A percentile compares a stretch with the other conserved stretches of the same genome.
Evolutionary conservation across 306 rosid species (phyloP).

Genomic region (Biancaea sappan): DNA sequence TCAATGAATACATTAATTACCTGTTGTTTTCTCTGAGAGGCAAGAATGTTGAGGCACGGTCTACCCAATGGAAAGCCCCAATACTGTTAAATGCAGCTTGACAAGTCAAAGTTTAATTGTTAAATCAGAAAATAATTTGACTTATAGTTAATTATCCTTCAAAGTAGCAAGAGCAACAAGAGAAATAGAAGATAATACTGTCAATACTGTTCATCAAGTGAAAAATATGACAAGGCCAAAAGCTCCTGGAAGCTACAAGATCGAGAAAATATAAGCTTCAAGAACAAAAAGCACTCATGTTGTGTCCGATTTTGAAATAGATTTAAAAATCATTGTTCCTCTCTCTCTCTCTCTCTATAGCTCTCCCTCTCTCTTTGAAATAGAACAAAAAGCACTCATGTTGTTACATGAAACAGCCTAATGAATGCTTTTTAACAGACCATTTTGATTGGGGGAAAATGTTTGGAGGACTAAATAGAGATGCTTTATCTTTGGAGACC

Average conservation of each 20-base stretch:
- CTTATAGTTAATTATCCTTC: constrained; percentile 4
- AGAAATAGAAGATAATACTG: constrained; percentile 4
- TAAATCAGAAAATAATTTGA: constrained; percentile 3
- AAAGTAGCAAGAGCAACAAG: constrained; percentile 19
- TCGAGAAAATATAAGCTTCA: not conserved
- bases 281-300: not conserved
- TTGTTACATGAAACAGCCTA: no score
- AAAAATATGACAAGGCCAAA: not conserved
- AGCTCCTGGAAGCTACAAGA: not conserved
- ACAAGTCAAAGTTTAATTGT: constrained; percentile 30
- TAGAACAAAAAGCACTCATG: no score
- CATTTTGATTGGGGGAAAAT: no score
- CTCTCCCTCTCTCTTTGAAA: not conserved
- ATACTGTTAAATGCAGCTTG: constrained; percentile 55
- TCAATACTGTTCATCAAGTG: not conserved
- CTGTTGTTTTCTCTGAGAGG: constrained; percentile 53
- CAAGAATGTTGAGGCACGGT: constrained; percentile 72
- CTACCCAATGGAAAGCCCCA: constrained; percentile 96
- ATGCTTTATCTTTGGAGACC: no score
- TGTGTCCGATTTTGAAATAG: not conserved
- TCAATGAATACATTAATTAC: constrained; percentile 39
- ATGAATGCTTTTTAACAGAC: no score
- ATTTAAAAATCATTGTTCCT: not conserved
- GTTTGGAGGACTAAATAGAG: no score
- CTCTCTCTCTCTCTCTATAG: not conserved